Evolutionary conservation across 2,329 filamentous ascomycete species (phyloP).

Genomic region (Pyrenophora teres): DNA sequence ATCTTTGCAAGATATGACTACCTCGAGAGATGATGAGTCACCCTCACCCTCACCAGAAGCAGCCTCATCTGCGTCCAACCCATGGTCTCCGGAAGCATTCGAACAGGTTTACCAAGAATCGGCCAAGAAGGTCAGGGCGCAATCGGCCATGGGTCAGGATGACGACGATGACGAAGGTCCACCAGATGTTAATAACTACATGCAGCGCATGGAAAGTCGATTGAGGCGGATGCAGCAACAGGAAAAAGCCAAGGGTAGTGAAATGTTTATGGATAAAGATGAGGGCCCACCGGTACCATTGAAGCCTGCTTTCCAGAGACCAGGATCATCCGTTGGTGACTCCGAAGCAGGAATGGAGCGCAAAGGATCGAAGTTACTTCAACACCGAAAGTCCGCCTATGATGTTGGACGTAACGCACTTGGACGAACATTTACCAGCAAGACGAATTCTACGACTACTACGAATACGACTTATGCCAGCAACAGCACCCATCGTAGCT

Average conservation of each 20-base stretch:
- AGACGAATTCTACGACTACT: slow-evolving; percentile 78
- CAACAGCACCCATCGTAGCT: slow-evolving; percentile 76
- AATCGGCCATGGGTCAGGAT: slow-evolving; percentile 72
- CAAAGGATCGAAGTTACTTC: slow-evolving; percentile 48
- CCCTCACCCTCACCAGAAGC: slow-evolving; percentile 49
- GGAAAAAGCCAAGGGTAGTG: slow-evolving; percentile 46
- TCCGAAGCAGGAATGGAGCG: slow-evolving; percentile 33
- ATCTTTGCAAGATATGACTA: slow-evolving; percentile 83
- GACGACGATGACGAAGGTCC: slow-evolving; percentile 61
- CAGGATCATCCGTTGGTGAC: slow-evolving; percentile 45
- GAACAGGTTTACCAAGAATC: slow-evolving; percentile 58
- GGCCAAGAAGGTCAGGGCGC: slow-evolving; percentile 52
- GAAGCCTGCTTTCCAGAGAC: slow-evolving; percentile 54
- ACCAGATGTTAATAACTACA: slow-evolving; percentile 81
- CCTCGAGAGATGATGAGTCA: slow-evolving; percentile 57
- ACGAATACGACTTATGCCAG: slow-evolving; percentile 59
- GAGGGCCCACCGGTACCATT: slow-evolving; percentile 64
- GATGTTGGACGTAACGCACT: slow-evolving; percentile 74
- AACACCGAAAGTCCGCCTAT: slow-evolving; percentile 74
- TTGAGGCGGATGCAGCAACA: slow-evolving; percentile 70
- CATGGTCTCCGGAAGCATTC: slow-evolving; percentile 93
- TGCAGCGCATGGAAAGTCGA: slow-evolving; percentile 87
- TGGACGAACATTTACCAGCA: slow-evolving; percentile 82
- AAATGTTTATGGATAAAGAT: slow-evolving; percentile 56
- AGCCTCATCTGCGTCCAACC: slow-evolving; percentile 65